phyloP scores from a whole-genome alignment of 768 basidiomycete genomes.

The Psilocybe sp. region DNA sequence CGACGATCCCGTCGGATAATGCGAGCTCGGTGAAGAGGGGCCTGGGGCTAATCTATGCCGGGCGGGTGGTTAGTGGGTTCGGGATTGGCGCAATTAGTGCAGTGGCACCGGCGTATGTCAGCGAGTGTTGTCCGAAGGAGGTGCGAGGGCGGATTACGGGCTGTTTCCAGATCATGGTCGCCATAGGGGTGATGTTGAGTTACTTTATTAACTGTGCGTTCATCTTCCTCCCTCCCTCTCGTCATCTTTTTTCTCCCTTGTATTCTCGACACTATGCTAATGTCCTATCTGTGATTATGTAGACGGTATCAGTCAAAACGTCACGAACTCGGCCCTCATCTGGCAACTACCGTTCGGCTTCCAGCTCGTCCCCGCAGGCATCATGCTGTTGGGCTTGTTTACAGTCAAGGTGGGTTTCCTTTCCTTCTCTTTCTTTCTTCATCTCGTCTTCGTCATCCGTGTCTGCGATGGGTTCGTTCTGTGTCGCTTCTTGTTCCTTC shows the following conservation, averaged over 20 bases:
- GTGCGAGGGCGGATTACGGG: conserved; percentile 86
- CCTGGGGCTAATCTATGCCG: conserved; percentile 70
- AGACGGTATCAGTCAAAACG: conserved; percentile 62
- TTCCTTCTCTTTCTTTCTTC: too few species aligned
- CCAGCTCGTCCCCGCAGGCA: conserved; percentile 72
- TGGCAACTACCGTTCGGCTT: conserved; percentile 79
- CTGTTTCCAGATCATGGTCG: conserved; percentile 82
- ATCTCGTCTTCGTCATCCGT: too few species aligned
- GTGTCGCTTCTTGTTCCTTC: too few species aligned
- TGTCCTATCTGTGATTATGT: background rate
- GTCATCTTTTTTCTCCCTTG: too few species aligned
- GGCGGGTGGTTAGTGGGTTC: conserved; percentile 75
- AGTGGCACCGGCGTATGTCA: conserved; percentile 84
- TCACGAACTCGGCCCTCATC: conserved; percentile 41
- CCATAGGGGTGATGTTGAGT: conserved; percentile 80
- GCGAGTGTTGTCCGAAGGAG: conserved; percentile 84
- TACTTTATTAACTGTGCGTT: conserved; percentile 77
- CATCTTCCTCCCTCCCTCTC: background rate
- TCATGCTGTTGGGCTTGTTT: conserved; percentile 64
- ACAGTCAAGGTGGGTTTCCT: conserved; percentile 50
- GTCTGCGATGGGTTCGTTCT: too few species aligned
- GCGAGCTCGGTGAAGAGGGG: conserved; percentile 34
- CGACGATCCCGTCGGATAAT: background rate
- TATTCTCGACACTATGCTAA: background rate
- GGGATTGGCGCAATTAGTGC: conserved; percentile 82